Base-by-base conservation (phyloP, 495 filamentous ascomycete genomes). In the Hypoxylon trugodes region DNA sequence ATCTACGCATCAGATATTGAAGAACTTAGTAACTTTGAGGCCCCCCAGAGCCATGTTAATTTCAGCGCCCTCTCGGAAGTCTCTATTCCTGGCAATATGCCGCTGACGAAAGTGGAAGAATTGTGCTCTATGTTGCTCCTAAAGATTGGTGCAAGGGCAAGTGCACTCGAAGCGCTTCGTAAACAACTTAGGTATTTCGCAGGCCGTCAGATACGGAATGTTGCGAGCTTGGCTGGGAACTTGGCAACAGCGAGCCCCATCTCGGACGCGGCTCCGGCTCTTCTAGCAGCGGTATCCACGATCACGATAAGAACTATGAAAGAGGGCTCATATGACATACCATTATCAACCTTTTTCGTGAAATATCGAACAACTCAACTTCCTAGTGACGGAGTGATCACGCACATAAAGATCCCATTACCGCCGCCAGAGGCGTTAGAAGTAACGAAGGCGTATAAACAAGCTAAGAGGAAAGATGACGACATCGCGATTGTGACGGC, bases 401-500 rank as follows among this genome's bases (percentile, higher is more conserved):
- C 89, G 15, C 84, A 82, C 59, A 81, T 96, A 12, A 85, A 86
- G 6, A 88, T 96, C 50, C 91, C 91, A 4, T 73, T 85, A 41
- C 80, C 88, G 0, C 73, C 74, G 15, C 28, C 42, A 16, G 76
- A 79, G 63, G 82, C 80, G 54, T 79, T 80, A 12, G 86, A 86
- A 61, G 82, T 81, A 58, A 77, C 89, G 18, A 80, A 83, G 9
- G 85, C 91, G 4, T 93, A 92, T 66, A 95, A 95, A 69, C 91
- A 93, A 62, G 83, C 91, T 0, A 95, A 93, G 78, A 77, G 91
- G 48, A 95, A 92, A 65, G 91, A 93, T 67, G 90, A 93, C 67
- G 91, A 95, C 74, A 93, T 93, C 70, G 91, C 91, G 4, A 93
- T 95, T 55, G 91, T 92, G 32, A 93, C 90, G 68, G 83, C 89